phyloP scores from a whole-genome alignment of 2,329 filamentous ascomycete genomes.

The Clonostachys sp. region DNA sequence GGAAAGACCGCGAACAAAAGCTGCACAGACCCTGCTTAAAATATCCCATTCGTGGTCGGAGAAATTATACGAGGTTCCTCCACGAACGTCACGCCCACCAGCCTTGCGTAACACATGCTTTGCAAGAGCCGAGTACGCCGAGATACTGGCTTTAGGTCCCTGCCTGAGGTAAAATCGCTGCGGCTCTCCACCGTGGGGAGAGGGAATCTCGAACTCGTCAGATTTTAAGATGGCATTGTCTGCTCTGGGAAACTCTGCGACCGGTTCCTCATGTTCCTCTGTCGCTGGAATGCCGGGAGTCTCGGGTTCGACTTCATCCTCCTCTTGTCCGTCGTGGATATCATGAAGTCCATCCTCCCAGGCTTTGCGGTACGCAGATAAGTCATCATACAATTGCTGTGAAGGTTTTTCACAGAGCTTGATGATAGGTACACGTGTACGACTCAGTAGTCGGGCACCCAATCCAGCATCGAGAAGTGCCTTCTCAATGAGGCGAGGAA shows the following conservation, averaged over 20 bases:
- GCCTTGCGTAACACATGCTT: slow-evolving; percentile 45
- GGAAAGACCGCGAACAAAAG: slow-evolving; percentile 49
- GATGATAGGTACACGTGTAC: slow-evolving; percentile 81
- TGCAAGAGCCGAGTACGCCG: slow-evolving; percentile 40
- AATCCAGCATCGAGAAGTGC: slow-evolving; percentile 67
- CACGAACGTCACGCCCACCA: slow-evolving; percentile 43
- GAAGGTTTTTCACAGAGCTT: slow-evolving; percentile 75
- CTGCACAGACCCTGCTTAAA: slow-evolving; percentile 45
- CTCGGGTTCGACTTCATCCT: not conserved
- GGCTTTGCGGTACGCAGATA: slow-evolving; percentile 61
- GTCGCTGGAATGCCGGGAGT: no score
- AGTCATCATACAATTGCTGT: slow-evolving; percentile 50
- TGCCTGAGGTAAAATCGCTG: slow-evolving; percentile 32
- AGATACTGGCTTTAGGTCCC: slow-evolving; percentile 29
- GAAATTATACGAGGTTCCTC: slow-evolving; percentile 39
- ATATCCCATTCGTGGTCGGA: slow-evolving; percentile 36
- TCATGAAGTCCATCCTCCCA: slow-evolving; percentile 60
- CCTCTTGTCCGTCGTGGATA: slow-evolving; percentile 14
- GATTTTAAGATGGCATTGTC: not conserved
- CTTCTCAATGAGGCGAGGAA: slow-evolving; percentile 73
- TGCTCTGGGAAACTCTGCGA: not conserved
- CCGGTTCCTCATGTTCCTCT: not conserved
- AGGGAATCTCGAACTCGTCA: slow-evolving; percentile 12
- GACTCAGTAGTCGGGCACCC: slow-evolving; percentile 72
- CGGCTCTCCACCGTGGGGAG: slow-evolving; percentile 5